Evolutionary conservation across 129 eudicot species (phyloP), one percentile per base, ranked within the genome.

Genomic region (Cynara cardunculus): DNA sequence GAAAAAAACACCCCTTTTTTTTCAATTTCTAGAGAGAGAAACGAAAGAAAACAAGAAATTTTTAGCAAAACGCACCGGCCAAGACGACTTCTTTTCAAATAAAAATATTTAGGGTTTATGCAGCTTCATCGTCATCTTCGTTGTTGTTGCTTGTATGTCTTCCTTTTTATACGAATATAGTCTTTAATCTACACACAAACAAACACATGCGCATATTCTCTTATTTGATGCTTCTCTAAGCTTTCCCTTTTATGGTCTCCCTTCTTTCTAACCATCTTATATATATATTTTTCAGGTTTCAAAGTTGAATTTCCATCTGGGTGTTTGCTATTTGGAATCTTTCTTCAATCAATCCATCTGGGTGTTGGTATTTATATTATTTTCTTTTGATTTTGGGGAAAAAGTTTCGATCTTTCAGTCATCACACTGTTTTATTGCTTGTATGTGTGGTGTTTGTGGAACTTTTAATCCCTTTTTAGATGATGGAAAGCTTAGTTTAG

Each of bases 401-500:
- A 85, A 85, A 85, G 71, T 18, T 62, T 61, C 19, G 18, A 77
- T 68, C 70, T 80, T 75, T 75, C 7, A 26, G 2, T 65, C 39
- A 21, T 74, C 62, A 24, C 78, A 81, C 81, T 84, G 84, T 84
- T 84, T 67, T 80, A 79, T 80, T 74, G 87, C 82, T 76, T 46
- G 69, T 79, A 46, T 68, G 53, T 80, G 75, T 56, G 75, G 35
- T 84, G 39, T 79, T 68, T 39, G 67, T 56, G 12, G 84, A 62
- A 32, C 25, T 71, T 49, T 30, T 68, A 32, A 44, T 2, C 13
- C 1, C 1, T 6, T 25, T 77, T 34, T 77, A 62, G 73, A 77
- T 41, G 73, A 31, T 65, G 62, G 37, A 76, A 65, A 61, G 56
- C 31, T 46, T 76, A 5, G 59, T 72, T 53, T 19, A 39, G 72